A percentile compares a stretch with the other conserved stretches of the same genome.
These are phyloP conservation scores for Isoetes taiwanensis DNA, from an alignment of 75 land plant species.

Conservation along the genomic window DNA sequence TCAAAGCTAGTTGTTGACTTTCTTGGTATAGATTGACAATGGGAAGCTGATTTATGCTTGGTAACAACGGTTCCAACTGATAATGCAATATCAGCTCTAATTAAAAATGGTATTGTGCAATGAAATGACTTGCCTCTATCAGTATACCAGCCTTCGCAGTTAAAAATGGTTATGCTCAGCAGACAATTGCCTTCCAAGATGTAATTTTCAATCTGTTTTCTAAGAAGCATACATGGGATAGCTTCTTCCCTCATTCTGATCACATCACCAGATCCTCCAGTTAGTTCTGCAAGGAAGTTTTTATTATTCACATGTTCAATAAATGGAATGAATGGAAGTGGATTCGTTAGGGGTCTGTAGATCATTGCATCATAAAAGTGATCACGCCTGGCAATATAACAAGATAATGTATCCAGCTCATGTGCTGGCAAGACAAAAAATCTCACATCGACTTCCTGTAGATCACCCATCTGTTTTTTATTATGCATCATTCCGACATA, in stretches of 20 bases:
- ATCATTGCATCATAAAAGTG: conserved; percentile 12
- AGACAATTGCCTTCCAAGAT: conserved; percentile 1
- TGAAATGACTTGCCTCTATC: neutral
- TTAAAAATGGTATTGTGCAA: conserved; percentile 7
- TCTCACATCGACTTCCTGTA: neutral
- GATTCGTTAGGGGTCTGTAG: conserved; percentile 1
- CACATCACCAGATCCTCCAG: neutral
- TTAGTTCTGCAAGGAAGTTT: too few species aligned
- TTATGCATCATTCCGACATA: conserved; percentile 2
- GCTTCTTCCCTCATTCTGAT: neutral
- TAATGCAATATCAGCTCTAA: conserved; percentile 11
- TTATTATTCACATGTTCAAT: neutral
- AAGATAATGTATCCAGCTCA: neutral
- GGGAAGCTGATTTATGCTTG: neutral
- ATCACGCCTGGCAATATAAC: conserved; percentile 9
- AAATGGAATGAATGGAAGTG: conserved; percentile 8
- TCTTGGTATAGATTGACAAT: conserved; percentile 7
- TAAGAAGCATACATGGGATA: conserved; percentile 2
- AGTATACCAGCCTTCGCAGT: conserved; percentile 12
- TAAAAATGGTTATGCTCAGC: conserved; percentile 1
- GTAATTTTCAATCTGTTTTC: conserved; percentile 12
- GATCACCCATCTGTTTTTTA: neutral
- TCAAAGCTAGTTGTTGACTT: neutral
- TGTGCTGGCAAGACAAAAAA: conserved; percentile 5
- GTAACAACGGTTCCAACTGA: neutral